Conservation (phyloP, 768 basidiomycete species). For the Tylopilus subfusipes region DNA sequence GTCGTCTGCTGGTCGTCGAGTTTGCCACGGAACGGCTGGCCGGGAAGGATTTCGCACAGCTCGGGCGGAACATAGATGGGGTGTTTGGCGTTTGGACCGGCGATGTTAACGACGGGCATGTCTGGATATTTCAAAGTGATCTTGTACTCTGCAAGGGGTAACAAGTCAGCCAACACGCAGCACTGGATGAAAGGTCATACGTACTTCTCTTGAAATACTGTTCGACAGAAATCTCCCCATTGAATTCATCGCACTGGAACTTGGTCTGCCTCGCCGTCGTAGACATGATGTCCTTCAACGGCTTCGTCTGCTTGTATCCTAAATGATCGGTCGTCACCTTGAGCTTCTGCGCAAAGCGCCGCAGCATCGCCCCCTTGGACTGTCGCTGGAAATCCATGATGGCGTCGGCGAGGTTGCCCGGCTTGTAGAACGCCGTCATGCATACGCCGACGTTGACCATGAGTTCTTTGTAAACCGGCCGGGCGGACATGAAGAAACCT, state of each 20-base stretch:
- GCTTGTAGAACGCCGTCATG: conserved; percentile 53
- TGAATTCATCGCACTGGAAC: conserved; percentile 59
- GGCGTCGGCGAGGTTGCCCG: conserved; percentile 60
- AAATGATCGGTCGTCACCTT: conserved; percentile 57
- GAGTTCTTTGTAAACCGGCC: conserved; percentile 45
- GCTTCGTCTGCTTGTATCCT: conserved; percentile 50
- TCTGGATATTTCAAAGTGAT: conserved; percentile 48
- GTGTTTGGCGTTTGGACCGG: conserved; percentile 27
- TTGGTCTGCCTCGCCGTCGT: conserved; percentile 43
- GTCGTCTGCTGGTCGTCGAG: conserved; percentile 60
- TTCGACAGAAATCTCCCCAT: conserved; percentile 52
- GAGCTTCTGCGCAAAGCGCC: conserved; percentile 48
- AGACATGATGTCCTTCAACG: conserved; percentile 38
- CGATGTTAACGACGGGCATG: conserved; percentile 57
- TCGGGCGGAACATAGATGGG: conserved; percentile 60
- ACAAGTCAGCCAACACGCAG: conserved; percentile 2
- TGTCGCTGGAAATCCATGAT: conserved; percentile 45
- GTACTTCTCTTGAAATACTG: conserved; percentile 61
- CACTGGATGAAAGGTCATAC: conserved; percentile 14
- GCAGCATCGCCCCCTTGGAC: conserved; percentile 44
- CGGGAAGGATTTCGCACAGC: conserved; percentile 59
- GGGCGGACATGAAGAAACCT: conserved; percentile 51
- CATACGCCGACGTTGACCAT: conserved; percentile 54
- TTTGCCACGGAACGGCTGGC: conserved; percentile 57
- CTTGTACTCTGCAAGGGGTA: conserved; percentile 48